phyloP scores from a whole-genome alignment of 169 alveolate species.

The Cyclospora cayetanensis region DNA sequence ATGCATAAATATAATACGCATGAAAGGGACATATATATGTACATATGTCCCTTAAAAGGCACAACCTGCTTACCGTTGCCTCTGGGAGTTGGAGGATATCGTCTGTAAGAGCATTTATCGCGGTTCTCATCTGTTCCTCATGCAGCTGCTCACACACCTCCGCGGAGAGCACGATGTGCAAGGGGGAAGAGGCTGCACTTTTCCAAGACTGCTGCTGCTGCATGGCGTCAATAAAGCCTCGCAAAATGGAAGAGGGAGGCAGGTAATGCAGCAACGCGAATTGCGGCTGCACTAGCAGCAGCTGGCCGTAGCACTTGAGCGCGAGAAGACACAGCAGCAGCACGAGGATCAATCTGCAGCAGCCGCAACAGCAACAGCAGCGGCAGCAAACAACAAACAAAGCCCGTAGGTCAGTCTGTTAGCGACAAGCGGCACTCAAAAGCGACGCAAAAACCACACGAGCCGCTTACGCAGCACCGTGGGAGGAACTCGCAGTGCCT shows the following conservation, averaged over 20 bases:
- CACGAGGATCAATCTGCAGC: slow-evolving; percentile 27
- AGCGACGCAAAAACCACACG: too few relatives aligned
- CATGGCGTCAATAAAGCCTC: slow-evolving; percentile 9
- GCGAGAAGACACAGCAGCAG: background rate
- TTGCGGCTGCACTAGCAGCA: slow-evolving; percentile 34
- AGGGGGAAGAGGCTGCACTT: slow-evolving; percentile 6
- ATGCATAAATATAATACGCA: too few relatives aligned
- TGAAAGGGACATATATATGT: too few relatives aligned
- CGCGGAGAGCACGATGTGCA: slow-evolving; percentile 21
- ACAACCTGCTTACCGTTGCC: slow-evolving; percentile 26
- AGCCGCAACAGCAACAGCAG: slow-evolving; percentile 33
- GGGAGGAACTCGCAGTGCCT: too few relatives aligned
- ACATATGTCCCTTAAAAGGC: too few relatives aligned
- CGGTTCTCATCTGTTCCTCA: background rate
- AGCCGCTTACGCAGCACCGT: too few relatives aligned
- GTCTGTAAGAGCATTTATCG: background rate
- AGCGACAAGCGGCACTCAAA: too few relatives aligned
- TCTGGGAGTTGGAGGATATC: slow-evolving; percentile 19
- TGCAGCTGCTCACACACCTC: slow-evolving; percentile 20
- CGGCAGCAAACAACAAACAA: background rate
- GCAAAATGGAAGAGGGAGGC: slow-evolving; percentile 1
- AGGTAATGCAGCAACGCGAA: slow-evolving; percentile 11
- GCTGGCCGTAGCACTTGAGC: background rate
- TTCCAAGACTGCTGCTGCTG: slow-evolving; percentile 51
- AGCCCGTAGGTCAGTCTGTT: too few relatives aligned